phyloP scores from a whole-genome alignment of 371 early-diverging fungal genomes.

The Apophysomyces elegans region DNA sequence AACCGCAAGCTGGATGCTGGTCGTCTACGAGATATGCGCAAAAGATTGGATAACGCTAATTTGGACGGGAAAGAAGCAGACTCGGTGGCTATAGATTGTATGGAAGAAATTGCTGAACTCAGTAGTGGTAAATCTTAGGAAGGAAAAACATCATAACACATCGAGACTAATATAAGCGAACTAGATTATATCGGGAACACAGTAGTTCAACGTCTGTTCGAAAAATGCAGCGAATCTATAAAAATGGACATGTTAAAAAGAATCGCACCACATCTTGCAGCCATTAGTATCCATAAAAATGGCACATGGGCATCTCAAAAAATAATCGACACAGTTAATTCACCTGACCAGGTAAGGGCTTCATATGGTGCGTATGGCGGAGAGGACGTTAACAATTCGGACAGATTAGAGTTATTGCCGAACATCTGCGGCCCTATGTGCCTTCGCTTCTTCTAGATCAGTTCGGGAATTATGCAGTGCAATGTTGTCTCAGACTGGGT shows the following conservation, averaged over 20 bases:
- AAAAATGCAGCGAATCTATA: conserved; percentile 65
- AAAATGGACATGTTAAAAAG: conserved; percentile 52
- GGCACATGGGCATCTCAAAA: conserved; percentile 95
- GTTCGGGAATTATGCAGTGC: conserved; percentile 92
- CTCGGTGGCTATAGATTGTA: conserved; percentile 71
- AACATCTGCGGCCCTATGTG: conserved; percentile 65
- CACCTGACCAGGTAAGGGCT: conserved; percentile 59
- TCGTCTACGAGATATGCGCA: conserved; percentile 86
- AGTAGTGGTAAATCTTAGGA: conserved; percentile 72
- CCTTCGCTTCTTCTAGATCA: conserved; percentile 87
- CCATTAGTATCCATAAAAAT: conserved; percentile 89
- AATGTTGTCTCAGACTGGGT: conserved; percentile 82
- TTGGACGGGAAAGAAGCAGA: conserved; percentile 63
- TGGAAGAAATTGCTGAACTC: conserved; percentile 78
- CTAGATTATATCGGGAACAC: conserved; percentile 75
- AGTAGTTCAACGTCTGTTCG: conserved; percentile 83
- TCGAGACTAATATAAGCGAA: neutral
- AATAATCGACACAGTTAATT: conserved; percentile 79
- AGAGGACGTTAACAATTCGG: neutral
- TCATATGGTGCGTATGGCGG: conserved; percentile 26
- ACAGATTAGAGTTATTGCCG: conserved; percentile 38
- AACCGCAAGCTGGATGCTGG: conserved; percentile 77
- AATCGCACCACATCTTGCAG: conserved; percentile 77
- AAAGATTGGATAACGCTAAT: conserved; percentile 77
- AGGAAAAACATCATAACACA: neutral